Evolutionary conservation across 441 rosid genomes (phyloP).

Genomic region (Jatropha podagrica): DNA sequence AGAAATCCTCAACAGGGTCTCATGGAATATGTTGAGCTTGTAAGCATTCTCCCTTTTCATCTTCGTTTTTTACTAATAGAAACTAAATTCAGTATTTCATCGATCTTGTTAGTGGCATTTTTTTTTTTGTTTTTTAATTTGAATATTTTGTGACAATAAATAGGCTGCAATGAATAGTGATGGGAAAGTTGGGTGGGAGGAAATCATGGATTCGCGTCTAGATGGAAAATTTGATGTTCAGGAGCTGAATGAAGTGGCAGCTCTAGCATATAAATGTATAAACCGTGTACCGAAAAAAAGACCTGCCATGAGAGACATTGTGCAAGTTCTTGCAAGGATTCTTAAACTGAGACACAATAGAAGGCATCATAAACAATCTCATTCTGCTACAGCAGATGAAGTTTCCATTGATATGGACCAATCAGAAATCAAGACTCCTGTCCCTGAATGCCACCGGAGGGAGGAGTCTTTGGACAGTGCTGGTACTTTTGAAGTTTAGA

Average conservation of each 20-base stretch:
- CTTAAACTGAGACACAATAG: constrained; percentile 60
- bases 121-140: background rate
- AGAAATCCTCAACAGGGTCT: constrained; percentile 97
- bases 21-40: constrained; percentile 91
- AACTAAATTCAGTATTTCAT: no score
- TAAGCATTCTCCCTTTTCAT: constrained; percentile 36
- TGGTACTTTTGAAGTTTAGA: constrained; percentile 50
- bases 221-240: constrained; percentile 67
- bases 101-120: background rate
- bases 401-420: constrained; percentile 52
- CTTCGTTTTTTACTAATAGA: background rate
- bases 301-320: constrained; percentile 92
- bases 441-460: constrained; percentile 52
- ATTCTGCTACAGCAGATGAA: constrained; percentile 46
- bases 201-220: constrained; percentile 76
- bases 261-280: constrained; percentile 84
- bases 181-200: constrained; percentile 94
- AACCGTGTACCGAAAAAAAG: constrained; percentile 70
- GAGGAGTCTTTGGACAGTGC: constrained; percentile 70
- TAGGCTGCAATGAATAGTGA: constrained; percentile 91
- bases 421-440: constrained; percentile 40
- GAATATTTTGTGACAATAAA: background rate
- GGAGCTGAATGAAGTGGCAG: constrained; percentile 87
- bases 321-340: constrained; percentile 75
- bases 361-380: constrained; percentile 59